Base-by-base conservation (phyloP, 768 basidiomycete species). In the Pleurotus tuber-regium region DNA sequence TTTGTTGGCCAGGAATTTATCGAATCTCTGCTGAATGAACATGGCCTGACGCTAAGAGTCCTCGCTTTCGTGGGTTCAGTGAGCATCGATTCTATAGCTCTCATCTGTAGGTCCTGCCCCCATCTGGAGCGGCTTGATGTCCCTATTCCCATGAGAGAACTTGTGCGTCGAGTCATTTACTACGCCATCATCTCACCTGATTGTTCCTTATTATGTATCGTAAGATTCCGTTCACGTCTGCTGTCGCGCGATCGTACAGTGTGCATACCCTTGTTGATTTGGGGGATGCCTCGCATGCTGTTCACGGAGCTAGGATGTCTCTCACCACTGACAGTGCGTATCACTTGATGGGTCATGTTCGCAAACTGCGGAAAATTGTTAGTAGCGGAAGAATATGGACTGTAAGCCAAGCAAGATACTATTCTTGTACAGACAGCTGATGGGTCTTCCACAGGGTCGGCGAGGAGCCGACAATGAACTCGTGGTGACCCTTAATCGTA, bases 331-430 rank as follows among this genome's bases (percentile, higher is more conserved):
- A 70, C 9, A 71, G 69, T 26, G 72, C 73, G 18, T 63, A 61
- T 8, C 48, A 66, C 30, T 66, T 85, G 63, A 76, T 80, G 66
- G 58, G 59, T 25, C 54, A 58, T 3, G 70, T 74, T 19, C 68
- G 64, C 2, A 68, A 57, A 18, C 63, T 87, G 39, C 66, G 63
- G 38, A 77, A 69, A 49, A 66, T 86, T 36, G 67, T 82, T 10
- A 75, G 73, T 16, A 76, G 74, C 52, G 71, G 72, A 14, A 69
- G 81, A 31, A 60, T 77, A 9, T 86, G 84, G 83, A 78, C 68
- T 56, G 84, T 83, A 55, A 26, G 43, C 14, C 24, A 21, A 44
- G 14, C 12, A 38, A 38, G 5, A 5, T 38, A 16, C 36, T 16
- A 16, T 23, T 19, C 41, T 30, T 6, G 12, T 8, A 29, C 4